These are phyloP conservation scores for Carex cristatella DNA, from an alignment of 176 grass and related monocot genomes.

Conservation along the genomic window DNA sequence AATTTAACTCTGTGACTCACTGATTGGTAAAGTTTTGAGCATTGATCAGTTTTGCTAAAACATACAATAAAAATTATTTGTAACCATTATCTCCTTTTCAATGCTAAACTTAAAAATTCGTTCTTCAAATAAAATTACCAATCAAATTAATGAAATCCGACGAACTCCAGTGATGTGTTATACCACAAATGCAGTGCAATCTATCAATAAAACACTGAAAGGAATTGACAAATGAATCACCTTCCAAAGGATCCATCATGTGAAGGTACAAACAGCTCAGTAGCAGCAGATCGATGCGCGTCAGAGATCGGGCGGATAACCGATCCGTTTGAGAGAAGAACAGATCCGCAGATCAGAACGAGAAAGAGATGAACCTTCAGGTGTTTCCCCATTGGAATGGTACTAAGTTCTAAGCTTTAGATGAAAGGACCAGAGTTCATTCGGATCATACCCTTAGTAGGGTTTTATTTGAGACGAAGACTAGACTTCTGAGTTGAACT, in stretches of 20 bases:
- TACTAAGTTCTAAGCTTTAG: not conserved
- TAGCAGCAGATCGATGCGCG: slow-evolving; percentile 17
- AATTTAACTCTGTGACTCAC: not conserved
- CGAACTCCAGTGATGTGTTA: not conserved
- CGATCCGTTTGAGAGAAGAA: slow-evolving; percentile 14
- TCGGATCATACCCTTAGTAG: not conserved
- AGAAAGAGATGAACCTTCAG: slow-evolving; percentile 3
- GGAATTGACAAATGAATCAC: slow-evolving; percentile 1
- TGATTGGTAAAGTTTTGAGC: not conserved
- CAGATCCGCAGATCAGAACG: slow-evolving; percentile 14
- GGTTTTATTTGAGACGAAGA: not conserved
- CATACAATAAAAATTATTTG: not conserved
- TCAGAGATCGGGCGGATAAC: slow-evolving; percentile 14
- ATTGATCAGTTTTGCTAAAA: not conserved
- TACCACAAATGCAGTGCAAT: not conserved
- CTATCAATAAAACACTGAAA: not conserved
- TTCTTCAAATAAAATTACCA: not conserved
- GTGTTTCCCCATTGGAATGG: slow-evolving; percentile 14
- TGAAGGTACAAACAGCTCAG: not conserved
- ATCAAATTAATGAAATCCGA: not conserved
- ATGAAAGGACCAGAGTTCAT: not conserved
- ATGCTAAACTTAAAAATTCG: not conserved
- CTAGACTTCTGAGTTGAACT: not conserved
- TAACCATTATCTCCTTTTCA: no score
- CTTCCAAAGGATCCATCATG: slow-evolving; percentile 10